Evolutionary conservation across 2,329 filamentous ascomycete species (phyloP).

Genomic region (Arthrinium phaeospermum): DNA sequence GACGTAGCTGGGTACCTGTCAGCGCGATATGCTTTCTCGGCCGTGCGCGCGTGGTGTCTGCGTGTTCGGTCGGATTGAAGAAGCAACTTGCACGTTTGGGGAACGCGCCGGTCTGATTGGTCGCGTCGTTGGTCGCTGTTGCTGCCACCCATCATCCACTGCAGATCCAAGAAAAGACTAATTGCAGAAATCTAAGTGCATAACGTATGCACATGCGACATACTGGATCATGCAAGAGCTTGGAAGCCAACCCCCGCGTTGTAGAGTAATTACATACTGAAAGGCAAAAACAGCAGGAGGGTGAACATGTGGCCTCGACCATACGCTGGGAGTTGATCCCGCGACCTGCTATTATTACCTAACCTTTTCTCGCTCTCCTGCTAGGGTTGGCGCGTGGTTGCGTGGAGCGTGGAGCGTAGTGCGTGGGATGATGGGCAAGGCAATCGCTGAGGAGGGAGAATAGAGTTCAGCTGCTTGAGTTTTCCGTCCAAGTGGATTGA

Average conservation of each 20-base stretch:
- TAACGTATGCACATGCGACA: background rate
- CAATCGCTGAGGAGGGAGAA: background rate
- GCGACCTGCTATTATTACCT: background rate
- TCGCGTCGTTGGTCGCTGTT: background rate
- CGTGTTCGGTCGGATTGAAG: background rate
- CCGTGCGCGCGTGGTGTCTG: conserved; percentile 10
- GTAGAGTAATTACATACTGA: background rate
- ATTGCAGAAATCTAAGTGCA: background rate
- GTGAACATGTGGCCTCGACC: background rate
- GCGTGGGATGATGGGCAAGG: background rate
- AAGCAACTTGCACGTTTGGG: conserved; percentile 10
- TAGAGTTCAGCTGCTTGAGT: conserved; percentile 13
- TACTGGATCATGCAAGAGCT: background rate
- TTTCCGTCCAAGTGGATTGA: conserved; percentile 4
- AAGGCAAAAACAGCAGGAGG: background rate
- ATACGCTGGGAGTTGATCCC: conserved; percentile 9
- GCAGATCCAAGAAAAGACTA: conserved; percentile 6
- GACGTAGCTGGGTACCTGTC: background rate
- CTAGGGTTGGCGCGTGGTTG: background rate
- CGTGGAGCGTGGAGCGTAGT: background rate
- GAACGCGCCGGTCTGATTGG: background rate
- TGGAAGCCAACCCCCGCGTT: background rate
- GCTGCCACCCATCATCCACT: background rate
- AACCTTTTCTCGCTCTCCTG: background rate
- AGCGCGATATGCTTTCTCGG: conserved; percentile 14